Evolutionary conservation across 1,284 basidiomycete genomes (phyloP).

Genomic region (Singerocomus inundabilis): DNA sequence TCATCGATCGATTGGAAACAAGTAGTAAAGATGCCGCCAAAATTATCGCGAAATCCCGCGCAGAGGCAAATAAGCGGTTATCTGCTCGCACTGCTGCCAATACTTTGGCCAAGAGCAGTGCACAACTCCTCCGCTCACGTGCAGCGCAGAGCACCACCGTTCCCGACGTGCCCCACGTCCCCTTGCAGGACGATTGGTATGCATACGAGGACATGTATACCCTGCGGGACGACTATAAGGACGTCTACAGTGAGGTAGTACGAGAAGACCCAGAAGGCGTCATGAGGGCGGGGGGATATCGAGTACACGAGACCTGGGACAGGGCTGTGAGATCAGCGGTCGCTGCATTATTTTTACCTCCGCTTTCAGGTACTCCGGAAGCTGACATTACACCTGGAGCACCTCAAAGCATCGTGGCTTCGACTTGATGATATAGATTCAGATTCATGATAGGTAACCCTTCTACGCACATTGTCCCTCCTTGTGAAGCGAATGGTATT

Average conservation of each 20-base stretch:
- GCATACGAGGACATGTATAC: slow-evolving; percentile 68
- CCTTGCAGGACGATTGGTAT: slow-evolving; percentile 73
- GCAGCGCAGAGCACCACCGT: slow-evolving; percentile 57
- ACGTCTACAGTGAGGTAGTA: slow-evolving; percentile 71
- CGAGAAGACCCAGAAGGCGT: slow-evolving; percentile 75
- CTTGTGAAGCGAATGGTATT: neutral
- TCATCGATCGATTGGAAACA: slow-evolving; percentile 79
- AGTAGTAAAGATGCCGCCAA: slow-evolving; percentile 66
- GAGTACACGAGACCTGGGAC: slow-evolving; percentile 83
- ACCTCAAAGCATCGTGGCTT: slow-evolving; percentile 2
- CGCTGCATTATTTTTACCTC: slow-evolving; percentile 64
- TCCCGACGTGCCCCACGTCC: slow-evolving; percentile 74
- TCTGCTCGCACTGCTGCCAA: slow-evolving; percentile 52
- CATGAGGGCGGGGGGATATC: slow-evolving; percentile 84
- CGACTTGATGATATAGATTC: slow-evolving; percentile 7
- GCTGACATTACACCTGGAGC: slow-evolving; percentile 1
- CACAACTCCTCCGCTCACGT: slow-evolving; percentile 54
- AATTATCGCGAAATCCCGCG: slow-evolving; percentile 68
- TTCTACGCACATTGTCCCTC: neutral
- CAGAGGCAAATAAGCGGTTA: slow-evolving; percentile 57
- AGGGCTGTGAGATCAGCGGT: slow-evolving; percentile 77
- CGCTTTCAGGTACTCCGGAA: slow-evolving; percentile 34
- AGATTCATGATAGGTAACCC: neutral
- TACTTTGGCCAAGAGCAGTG: slow-evolving; percentile 45
- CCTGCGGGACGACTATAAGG: slow-evolving; percentile 59